Conservation (phyloP, 306 rosid genomes). For the Malus orientalis region DNA sequence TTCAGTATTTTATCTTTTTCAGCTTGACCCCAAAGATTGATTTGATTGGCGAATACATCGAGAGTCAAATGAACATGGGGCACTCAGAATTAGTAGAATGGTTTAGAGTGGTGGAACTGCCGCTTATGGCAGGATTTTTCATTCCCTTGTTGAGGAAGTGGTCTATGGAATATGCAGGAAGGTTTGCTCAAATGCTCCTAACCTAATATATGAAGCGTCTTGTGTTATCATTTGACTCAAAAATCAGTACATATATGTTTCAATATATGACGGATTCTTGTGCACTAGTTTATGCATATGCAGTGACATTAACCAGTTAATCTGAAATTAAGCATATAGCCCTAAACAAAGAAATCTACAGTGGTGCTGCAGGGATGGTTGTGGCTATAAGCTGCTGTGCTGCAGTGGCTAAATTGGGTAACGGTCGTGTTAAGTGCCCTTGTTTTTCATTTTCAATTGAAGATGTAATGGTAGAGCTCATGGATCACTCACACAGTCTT, state of each 20-base stretch:
- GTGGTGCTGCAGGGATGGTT: slow-evolving; percentile 72
- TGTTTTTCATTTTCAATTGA: slow-evolving; percentile 14
- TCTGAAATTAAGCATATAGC: slow-evolving; percentile 13
- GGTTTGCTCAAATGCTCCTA: slow-evolving; percentile 40
- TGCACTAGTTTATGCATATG: not conserved
- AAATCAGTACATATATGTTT: not conserved
- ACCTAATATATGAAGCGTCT: slow-evolving; percentile 10
- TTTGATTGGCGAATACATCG: slow-evolving; percentile 34
- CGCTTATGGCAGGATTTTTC: slow-evolving; percentile 41
- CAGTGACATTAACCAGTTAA: slow-evolving; percentile 7
- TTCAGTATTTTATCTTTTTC: slow-evolving; percentile 26
- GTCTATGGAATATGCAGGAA: slow-evolving; percentile 75
- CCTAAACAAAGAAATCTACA: slow-evolving; percentile 49
- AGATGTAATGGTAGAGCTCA: slow-evolving; percentile 44
- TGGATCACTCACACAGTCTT: slow-evolving; percentile 47
- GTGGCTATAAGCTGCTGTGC: slow-evolving; percentile 61
- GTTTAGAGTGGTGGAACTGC: slow-evolving; percentile 48
- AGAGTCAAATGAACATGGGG: slow-evolving; percentile 31
- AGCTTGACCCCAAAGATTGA: slow-evolving; percentile 47
- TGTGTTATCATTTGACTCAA: not conserved
- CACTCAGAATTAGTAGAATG: slow-evolving; percentile 46
- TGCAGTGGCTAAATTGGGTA: slow-evolving; percentile 56
- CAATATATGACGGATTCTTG: not conserved
- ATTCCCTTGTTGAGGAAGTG: slow-evolving; percentile 55
- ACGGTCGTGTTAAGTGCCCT: slow-evolving; percentile 19